A percentile compares a stretch with the other conserved stretches of the same genome.
Conservation (phyloP, 148 eudicot genomes). For the Spergularia marina region DNA sequence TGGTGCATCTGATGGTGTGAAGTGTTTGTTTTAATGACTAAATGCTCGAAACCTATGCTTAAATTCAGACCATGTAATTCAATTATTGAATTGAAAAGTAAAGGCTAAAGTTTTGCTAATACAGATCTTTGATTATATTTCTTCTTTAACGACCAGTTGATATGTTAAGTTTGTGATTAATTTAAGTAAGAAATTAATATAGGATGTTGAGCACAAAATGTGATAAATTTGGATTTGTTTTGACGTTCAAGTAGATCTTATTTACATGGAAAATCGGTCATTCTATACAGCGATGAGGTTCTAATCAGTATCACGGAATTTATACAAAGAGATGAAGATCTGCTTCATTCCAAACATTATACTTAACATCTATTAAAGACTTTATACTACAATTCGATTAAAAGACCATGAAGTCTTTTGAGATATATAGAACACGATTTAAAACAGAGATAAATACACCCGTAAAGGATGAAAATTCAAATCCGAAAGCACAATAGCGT, state of each 20-base stretch:
- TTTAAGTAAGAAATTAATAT: neutral
- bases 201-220: neutral
- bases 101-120: too few relatives aligned
- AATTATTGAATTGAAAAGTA: too few relatives aligned
- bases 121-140: too few relatives aligned
- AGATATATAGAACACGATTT: too few relatives aligned
- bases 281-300: neutral
- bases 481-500: neutral
- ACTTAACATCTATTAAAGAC: neutral
- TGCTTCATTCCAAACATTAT: neutral
- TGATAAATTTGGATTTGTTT: neutral
- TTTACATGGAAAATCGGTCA: neutral
- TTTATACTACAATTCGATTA: neutral
- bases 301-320: neutral
- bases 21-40: too few relatives aligned
- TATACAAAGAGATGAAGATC: neutral
- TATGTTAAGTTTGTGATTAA: too few relatives aligned
- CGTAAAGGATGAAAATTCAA: neutral
- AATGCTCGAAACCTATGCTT: too few relatives aligned
- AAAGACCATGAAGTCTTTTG: too few relatives aligned
- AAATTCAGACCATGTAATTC: too few relatives aligned
- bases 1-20: too few relatives aligned
- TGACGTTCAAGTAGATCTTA: neutral
- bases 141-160: too few relatives aligned
- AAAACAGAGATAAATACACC: too few relatives aligned